These are phyloP conservation scores for Rhamnella rubrinervis DNA, from an alignment of 331 rosid species.

Conservation along the genomic window DNA sequence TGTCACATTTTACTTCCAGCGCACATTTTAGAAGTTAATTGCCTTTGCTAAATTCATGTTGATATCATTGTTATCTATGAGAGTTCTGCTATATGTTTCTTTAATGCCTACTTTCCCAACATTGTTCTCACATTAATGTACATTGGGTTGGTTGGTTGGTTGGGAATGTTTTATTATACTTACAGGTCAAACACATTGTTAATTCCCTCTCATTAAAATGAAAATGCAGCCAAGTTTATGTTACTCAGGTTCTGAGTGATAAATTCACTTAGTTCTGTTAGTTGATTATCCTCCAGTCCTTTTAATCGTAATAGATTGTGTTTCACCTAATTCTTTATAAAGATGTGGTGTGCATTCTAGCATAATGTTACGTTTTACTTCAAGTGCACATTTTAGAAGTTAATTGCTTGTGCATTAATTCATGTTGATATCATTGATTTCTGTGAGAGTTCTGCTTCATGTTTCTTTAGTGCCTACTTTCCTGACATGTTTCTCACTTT, in stretches of 20 bases:
- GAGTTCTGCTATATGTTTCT: background rate
- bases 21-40: background rate
- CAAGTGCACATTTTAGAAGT: background rate
- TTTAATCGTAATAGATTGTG: background rate
- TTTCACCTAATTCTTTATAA: slow-evolving; percentile 13
- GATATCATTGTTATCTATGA: background rate
- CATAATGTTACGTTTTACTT: slow-evolving; percentile 10
- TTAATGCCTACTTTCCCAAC: no score
- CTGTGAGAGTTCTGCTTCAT: background rate
- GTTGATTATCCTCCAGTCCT: no score
- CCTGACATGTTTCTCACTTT: background rate
- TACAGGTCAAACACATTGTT: no score
- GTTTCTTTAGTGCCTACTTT: no score
- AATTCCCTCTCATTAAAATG: no score
- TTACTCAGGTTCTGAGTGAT: no score
- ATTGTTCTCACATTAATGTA: no score
- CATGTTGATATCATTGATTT: background rate
- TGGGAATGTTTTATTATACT: no score
- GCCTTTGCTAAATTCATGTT: background rate
- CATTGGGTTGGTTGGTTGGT: no score
- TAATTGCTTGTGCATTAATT: background rate
- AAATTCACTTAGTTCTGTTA: no score
- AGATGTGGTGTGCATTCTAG: slow-evolving; percentile 70
- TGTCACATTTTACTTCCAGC: slow-evolving; percentile 10
- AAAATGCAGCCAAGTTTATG: no score